Base-by-base conservation (phyloP, 345 rosid genomes). In the Hibiscus syriacus region DNA sequence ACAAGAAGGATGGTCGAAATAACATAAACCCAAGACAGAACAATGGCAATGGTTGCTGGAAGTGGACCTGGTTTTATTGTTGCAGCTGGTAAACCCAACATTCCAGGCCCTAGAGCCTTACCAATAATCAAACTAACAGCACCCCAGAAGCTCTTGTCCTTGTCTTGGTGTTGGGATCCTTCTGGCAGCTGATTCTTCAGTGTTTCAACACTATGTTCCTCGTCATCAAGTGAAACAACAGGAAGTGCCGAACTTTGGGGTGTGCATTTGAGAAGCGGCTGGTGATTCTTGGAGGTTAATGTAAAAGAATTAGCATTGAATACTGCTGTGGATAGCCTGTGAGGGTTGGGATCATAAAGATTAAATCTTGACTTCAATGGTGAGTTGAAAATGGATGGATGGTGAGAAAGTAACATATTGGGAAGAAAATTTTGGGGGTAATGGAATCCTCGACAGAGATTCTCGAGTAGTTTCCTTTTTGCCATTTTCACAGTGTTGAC, bases 41-140 rank as follows among this genome's bases (percentile, higher is more conserved):
- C 74, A 69, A 92, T 81, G 50, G 80, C 76, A 2, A 87, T 41
- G 39, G 84, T 83, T 13, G 97, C 87, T 41, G 93, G 92, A 67
- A 87, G 67, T 5, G 97, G 80, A 16, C 97, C 98, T 7, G 90
- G 85, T 74, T 73, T 87, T 71, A 88, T 80, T 3, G 96, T 92
- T 68, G 89, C 85, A 39, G 93, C 90, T 8, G 97, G 98, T 58
- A 92, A 85, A 53, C 92, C 92, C 50, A 90, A 81, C 96, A 90
- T 90, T 19, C 97, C 98, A 10, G 97, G 96, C 39, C 98, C 97
- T 3, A 90, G 96, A 41, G 98, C 97, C 30, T 92, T 90, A 65
- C 98, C 97, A 53, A 92, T 77, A 64, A 92, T 88, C 76, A 92
- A 88, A 80, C 81, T 82, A 57, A 92, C 93, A 61, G 93, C 97